A percentile compares a stretch with the other conserved stretches of the same genome.
phyloP scores from a whole-genome alignment of 768 basidiomycete species.

The Galerina marginata region DNA sequence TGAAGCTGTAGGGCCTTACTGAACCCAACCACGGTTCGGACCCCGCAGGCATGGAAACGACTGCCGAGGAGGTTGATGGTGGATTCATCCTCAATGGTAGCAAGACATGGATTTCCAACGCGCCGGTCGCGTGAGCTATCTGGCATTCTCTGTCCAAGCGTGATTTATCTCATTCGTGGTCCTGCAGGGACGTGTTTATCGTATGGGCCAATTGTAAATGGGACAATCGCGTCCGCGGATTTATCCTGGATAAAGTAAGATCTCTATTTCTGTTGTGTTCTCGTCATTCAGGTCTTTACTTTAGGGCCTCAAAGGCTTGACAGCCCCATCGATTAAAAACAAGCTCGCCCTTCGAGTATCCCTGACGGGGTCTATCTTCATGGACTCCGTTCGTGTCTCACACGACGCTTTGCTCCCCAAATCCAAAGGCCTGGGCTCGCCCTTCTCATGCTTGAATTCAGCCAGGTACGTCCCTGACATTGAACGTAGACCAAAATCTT shows the following conservation, averaged over 20 bases:
- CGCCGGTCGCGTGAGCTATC: conserved; percentile 79
- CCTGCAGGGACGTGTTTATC: conserved; percentile 80
- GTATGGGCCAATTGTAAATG: conserved; percentile 96
- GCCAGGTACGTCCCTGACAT: conserved; percentile 57
- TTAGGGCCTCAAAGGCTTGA: conserved; percentile 81
- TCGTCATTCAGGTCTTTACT: neutral
- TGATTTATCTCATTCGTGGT: conserved; percentile 10
- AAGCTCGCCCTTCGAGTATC: conserved; percentile 91
- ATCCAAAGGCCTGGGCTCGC: conserved; percentile 76
- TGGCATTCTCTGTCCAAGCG: neutral
- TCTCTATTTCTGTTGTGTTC: neutral
- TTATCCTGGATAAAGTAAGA: conserved; percentile 85
- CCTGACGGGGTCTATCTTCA: conserved; percentile 85
- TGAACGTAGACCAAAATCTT: conserved; percentile 9
- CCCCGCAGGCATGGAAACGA: conserved; percentile 97
- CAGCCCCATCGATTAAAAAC: conserved; percentile 89
- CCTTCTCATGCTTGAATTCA: conserved; percentile 93
- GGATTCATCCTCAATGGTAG: conserved; percentile 88
- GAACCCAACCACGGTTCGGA: conserved; percentile 98
- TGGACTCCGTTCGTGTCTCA: conserved; percentile 86
- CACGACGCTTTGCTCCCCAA: conserved; percentile 79
- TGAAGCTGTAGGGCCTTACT: conserved; percentile 74
- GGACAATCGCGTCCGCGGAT: conserved; percentile 90
- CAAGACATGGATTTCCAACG: conserved; percentile 98
- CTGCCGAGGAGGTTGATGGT: conserved; percentile 82